phyloP scores from a whole-genome alignment of 805 yeast species.

The Ogataea degrootiae region DNA sequence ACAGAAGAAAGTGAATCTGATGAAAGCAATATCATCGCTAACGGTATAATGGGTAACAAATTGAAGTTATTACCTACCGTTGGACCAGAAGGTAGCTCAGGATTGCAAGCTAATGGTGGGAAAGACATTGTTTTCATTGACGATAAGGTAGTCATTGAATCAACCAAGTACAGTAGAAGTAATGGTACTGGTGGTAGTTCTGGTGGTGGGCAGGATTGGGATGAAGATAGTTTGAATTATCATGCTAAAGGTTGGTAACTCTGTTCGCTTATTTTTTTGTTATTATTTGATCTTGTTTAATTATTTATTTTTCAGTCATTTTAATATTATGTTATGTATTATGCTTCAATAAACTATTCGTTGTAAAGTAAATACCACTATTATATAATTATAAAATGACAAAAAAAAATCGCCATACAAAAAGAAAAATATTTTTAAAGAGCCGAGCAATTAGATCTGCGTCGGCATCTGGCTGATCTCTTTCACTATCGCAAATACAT shows the following conservation, averaged over 20 bases:
- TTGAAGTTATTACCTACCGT: conserved; percentile 14
- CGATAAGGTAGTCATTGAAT: conserved; percentile 4
- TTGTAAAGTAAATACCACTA: too few relatives aligned
- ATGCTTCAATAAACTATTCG: too few relatives aligned
- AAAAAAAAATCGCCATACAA: too few relatives aligned
- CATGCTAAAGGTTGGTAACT: conserved; percentile 39
- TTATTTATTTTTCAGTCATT: background rate
- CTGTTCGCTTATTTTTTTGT: background rate
- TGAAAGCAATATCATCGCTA: conserved; percentile 18
- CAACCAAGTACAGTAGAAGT: background rate
- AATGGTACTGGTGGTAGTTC: background rate
- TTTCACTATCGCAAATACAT: too few relatives aligned
- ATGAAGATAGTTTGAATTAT: conserved; percentile 33
- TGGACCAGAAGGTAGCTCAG: too few relatives aligned
- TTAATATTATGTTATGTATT: background rate
- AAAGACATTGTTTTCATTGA: conserved; percentile 7
- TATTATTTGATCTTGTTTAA: background rate
- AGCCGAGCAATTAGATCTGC: too few relatives aligned
- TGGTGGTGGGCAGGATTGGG: conserved; percentile 16
- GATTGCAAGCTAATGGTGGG: background rate
- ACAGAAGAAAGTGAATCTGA: conserved; percentile 4
- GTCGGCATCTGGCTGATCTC: too few relatives aligned
- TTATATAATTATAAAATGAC: too few relatives aligned
- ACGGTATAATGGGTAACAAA: conserved; percentile 28
- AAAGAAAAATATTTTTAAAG: too few relatives aligned